A percentile compares a stretch with the other conserved stretches of the same genome.
These are phyloP conservation scores for Pyrenochaeta sp. DNA, from an alignment of 2,329 filamentous ascomycete species.

Conservation along the genomic window DNA sequence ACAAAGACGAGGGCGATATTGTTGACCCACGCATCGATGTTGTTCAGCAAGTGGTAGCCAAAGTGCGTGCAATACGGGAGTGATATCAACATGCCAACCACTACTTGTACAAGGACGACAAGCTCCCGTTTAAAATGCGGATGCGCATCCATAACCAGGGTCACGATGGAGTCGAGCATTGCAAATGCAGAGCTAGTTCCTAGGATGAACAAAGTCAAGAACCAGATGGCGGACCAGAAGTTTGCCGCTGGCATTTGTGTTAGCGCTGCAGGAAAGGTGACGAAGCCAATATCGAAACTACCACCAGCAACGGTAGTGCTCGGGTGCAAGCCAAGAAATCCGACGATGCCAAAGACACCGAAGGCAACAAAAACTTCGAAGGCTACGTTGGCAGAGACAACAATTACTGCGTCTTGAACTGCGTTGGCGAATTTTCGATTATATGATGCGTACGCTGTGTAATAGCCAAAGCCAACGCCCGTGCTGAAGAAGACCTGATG, in stretches of 20 bases:
- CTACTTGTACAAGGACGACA: slow-evolving; percentile 57
- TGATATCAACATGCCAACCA: slow-evolving; percentile 61
- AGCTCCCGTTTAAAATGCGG: slow-evolving; percentile 50
- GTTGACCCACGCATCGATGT: slow-evolving; percentile 63
- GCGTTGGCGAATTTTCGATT: slow-evolving; percentile 63
- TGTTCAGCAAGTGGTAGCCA: slow-evolving; percentile 62
- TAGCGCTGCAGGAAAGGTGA: slow-evolving; percentile 62
- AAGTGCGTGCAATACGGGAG: slow-evolving; percentile 64
- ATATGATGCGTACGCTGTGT: slow-evolving; percentile 64
- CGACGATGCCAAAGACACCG: slow-evolving; percentile 62
- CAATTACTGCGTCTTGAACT: slow-evolving; percentile 63
- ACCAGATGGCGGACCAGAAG: slow-evolving; percentile 63
- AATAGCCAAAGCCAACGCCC: slow-evolving; percentile 58
- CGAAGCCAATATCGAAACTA: slow-evolving; percentile 62
- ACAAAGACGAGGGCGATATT: slow-evolving; percentile 62
- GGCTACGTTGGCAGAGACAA: slow-evolving; percentile 61
- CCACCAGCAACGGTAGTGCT: slow-evolving; percentile 54
- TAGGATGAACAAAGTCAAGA: slow-evolving; percentile 64
- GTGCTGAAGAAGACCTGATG: slow-evolving; percentile 64
- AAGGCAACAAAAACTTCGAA: slow-evolving; percentile 60
- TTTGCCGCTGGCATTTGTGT: slow-evolving; percentile 62
- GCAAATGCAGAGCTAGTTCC: slow-evolving; percentile 65
- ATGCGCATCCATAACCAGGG: slow-evolving; percentile 57
- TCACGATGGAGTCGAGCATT: slow-evolving; percentile 63
- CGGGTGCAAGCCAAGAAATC: slow-evolving; percentile 50